Evolutionary conservation across 2,329 filamentous ascomycete genomes (phyloP), one percentile per base, ranked within the genome.

Genomic region (Akanthomyces dipterigenus): DNA sequence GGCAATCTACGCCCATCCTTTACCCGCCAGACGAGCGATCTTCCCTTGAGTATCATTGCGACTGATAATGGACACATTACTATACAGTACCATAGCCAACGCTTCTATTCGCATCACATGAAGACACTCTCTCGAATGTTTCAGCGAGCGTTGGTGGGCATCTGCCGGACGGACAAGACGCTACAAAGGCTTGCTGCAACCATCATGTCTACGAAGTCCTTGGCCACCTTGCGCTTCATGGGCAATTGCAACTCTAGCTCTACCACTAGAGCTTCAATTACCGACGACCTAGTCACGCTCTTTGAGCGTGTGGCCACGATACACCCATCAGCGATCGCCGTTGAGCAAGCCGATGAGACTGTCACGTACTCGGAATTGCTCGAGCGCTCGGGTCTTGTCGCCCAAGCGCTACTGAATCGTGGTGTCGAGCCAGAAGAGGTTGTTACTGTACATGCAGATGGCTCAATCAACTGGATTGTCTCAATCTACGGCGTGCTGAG

Each of bases 401-500:
- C 62, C 22, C 24, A 50, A 9, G 22, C 51, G 20, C 63, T 70
- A 22, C 20, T 49, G 14, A 5, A 12, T 9, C 12, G 51, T 45
- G 54, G 45, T 20, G 45, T 63, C 24, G 53, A 50, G 11, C 62
- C 64, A 3, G 66, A 64, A 7, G 71, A 75, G 4, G 65, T 72
- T 14, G 71, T 77, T 0, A 68, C 67, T 46, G 68, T 76, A 3
- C 64, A 72, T 54, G 68, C 72, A 3, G 73, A 76, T 55, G 51
- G 71, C 1, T 67, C 66, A 1, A 46, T 73, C 12, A 65, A 72
- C 64, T 75, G 74, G 74, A 65, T 77, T 20, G 62, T 73, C 2
- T 69, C 69, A 8, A 70, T 76, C 2, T 73, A 67, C 31, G 72
- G 64, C 7, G 65, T 74, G 6, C 65, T 76, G 4, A 72, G 72